Percentiles rank a stretch among this genome's conserved stretches.
Conservation (phyloP, 306 rosid species). For the Arachis stenosperma region DNA sequence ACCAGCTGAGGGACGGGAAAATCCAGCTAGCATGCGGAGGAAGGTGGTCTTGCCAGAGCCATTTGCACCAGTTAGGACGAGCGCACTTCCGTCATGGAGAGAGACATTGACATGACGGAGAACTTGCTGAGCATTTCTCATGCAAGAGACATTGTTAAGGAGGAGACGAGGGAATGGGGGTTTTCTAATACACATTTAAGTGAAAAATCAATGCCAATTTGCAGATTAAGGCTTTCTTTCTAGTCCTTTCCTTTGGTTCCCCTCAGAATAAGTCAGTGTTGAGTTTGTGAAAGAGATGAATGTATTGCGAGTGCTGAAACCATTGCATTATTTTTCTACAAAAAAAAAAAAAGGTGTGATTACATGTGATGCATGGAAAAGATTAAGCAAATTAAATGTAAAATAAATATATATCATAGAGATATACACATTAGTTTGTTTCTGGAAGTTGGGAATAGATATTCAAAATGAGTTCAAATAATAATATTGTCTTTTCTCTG, state of each 20-base stretch:
- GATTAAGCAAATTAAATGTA: too few relatives aligned
- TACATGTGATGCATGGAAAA: too few relatives aligned
- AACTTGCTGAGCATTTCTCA: constrained; percentile 91
- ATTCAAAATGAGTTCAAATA: too few relatives aligned
- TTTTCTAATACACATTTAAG: constrained; percentile 58
- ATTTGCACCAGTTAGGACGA: constrained; percentile 75
- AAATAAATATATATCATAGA: too few relatives aligned
- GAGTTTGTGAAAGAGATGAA: too few relatives aligned
- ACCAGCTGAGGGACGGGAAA: constrained; percentile 83
- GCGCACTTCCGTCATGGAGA: constrained; percentile 80
- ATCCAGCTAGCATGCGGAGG: constrained; percentile 87
- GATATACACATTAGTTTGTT: too few relatives aligned
- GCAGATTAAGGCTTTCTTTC: constrained; percentile 16
- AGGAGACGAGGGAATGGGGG: constrained; percentile 74
- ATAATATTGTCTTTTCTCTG: too few relatives aligned
- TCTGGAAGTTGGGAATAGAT: too few relatives aligned
- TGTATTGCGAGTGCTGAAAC: too few relatives aligned
- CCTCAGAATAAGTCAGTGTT: not conserved
- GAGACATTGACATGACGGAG: constrained; percentile 75
- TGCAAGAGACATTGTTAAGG: constrained; percentile 80
- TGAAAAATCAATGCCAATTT: constrained; percentile 27
- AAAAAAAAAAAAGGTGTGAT: too few relatives aligned
- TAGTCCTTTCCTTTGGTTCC: constrained; percentile 24
- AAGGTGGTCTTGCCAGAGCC: constrained; percentile 94
- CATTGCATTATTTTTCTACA: too few relatives aligned